Evolutionary conservation across 2,329 filamentous ascomycete genomes (phyloP).

Genomic region (Furcasterigmium furcatum): DNA sequence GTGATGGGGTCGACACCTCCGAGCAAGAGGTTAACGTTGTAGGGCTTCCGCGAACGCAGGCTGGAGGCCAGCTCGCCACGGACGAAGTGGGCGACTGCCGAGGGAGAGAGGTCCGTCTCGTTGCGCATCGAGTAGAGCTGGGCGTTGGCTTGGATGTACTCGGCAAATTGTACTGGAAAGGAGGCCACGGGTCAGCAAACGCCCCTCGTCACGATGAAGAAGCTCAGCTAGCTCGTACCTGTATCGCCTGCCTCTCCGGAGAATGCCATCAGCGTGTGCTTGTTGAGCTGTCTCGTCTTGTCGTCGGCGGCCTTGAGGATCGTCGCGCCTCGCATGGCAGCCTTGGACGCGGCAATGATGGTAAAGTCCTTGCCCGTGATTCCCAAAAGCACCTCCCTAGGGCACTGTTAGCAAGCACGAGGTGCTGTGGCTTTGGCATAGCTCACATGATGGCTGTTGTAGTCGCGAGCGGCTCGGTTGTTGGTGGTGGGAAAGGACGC

Average conservation of each 20-base stretch:
- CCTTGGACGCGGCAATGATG: constrained; percentile 95
- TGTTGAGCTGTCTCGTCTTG: constrained; percentile 91
- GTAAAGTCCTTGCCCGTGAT: constrained; percentile 99
- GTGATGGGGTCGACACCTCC: constrained; percentile 92
- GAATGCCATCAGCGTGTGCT: constrained; percentile 92
- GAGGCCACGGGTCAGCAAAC: constrained; percentile 12
- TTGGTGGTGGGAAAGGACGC: background rate
- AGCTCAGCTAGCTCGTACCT: too few species aligned
- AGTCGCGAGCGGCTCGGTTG: constrained; percentile 5
- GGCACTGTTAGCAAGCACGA: background rate
- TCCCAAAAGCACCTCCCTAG: constrained; percentile 94
- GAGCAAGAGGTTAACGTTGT: constrained; percentile 94
- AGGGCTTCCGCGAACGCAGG: constrained; percentile 87
- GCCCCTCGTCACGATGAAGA: too few species aligned
- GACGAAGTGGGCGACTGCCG: constrained; percentile 88
- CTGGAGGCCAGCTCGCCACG: constrained; percentile 89
- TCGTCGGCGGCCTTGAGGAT: constrained; percentile 94
- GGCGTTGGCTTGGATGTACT: constrained; percentile 98
- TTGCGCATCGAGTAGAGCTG: constrained; percentile 99
- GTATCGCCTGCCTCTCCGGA: constrained; percentile 96
- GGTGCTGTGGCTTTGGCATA: background rate
- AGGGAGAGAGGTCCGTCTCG: constrained; percentile 84
- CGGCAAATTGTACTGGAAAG: constrained; percentile 86
- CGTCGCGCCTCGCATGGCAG: constrained; percentile 94
- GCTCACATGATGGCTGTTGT: constrained; percentile 23